A percentile compares a stretch with the other conserved stretches of the same genome.
Evolutionary conservation across 2,329 filamentous ascomycete species (phyloP).

Genomic region (Ceratocystis cacaofunesta): DNA sequence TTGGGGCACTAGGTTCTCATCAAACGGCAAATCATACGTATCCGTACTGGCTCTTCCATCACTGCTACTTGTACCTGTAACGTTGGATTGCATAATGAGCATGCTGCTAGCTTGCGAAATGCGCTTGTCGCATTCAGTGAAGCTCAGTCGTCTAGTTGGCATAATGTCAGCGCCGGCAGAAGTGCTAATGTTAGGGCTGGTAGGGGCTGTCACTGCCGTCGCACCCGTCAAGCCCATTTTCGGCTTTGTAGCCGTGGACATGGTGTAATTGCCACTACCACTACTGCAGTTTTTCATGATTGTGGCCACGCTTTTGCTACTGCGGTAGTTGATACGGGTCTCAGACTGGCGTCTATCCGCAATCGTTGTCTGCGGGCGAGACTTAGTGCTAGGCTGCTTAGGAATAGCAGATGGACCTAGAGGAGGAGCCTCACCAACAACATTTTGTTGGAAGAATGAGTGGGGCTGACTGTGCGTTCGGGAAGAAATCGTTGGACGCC

Average conservation of each 20-base stretch:
- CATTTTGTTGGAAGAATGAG: constrained; percentile 14
- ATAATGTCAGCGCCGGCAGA: neutral
- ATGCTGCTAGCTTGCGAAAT: constrained; percentile 47
- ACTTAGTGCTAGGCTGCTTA: neutral
- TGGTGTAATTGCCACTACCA: neutral
- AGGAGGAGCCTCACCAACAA: constrained; percentile 4
- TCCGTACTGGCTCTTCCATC: constrained; percentile 22
- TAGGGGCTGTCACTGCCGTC: neutral
- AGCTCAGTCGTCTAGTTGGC: constrained; percentile 43
- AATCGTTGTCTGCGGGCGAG: constrained; percentile 19
- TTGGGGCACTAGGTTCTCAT: constrained; percentile 5
- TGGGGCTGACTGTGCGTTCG: constrained; percentile 17
- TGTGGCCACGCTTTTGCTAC: constrained; percentile 7
- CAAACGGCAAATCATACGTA: constrained; percentile 7
- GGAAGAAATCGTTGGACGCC: constrained; percentile 15
- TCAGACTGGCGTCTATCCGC: constrained; percentile 24
- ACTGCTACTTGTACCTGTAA: constrained; percentile 33
- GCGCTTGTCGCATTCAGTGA: constrained; percentile 45
- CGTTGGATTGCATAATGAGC: constrained; percentile 44
- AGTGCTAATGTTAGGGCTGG: neutral
- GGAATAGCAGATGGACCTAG: constrained; percentile 16
- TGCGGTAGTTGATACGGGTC: constrained; percentile 1
- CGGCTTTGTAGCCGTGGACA: neutral
- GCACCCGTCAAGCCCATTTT: neutral
- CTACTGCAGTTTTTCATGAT: constrained; percentile 20